Percentiles rank a stretch among this genome's conserved stretches.
Conservation (phyloP, 1,139 yeast species). For the Geotrichum candidum region DNA sequence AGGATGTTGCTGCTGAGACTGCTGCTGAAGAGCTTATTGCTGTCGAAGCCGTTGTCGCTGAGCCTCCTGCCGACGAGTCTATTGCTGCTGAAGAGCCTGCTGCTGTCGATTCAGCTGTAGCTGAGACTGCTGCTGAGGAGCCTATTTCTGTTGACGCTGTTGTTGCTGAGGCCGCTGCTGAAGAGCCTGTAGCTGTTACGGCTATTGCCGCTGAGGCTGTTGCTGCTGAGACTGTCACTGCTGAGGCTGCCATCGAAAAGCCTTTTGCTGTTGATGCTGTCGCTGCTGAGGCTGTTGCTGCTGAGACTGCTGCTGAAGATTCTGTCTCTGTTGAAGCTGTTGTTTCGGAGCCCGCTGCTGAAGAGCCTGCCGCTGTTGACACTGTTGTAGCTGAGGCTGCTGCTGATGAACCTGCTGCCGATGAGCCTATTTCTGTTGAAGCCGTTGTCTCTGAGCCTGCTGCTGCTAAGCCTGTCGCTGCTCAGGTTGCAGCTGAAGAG, state of each 20-base stretch:
- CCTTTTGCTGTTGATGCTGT: not conserved
- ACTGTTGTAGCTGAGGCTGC: not conserved
- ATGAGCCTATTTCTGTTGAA: not conserved
- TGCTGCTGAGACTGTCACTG: not conserved
- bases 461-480: conserved; percentile 2
- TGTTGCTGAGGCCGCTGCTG: not conserved
- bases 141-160: no score
- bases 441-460: not conserved
- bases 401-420: not conserved
- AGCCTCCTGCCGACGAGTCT: not conserved
- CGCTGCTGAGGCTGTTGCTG: no score
- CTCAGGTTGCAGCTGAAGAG: conserved; percentile 6
- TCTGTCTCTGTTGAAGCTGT: no score
- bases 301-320: not conserved
- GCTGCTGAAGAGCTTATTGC: no score
- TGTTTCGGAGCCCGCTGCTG: not conserved
- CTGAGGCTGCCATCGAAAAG: not conserved
- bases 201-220: not conserved
- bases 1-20: no score
- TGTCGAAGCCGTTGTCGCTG: not conserved
- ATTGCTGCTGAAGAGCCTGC: not conserved
- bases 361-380: not conserved
- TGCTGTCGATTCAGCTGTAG: no score
- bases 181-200: not conserved
- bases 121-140: not conserved